Evolutionary conservation across 2,329 filamentous ascomycete species (phyloP), one percentile per base, ranked within the genome.

Genomic region (Epichloe scottii): DNA sequence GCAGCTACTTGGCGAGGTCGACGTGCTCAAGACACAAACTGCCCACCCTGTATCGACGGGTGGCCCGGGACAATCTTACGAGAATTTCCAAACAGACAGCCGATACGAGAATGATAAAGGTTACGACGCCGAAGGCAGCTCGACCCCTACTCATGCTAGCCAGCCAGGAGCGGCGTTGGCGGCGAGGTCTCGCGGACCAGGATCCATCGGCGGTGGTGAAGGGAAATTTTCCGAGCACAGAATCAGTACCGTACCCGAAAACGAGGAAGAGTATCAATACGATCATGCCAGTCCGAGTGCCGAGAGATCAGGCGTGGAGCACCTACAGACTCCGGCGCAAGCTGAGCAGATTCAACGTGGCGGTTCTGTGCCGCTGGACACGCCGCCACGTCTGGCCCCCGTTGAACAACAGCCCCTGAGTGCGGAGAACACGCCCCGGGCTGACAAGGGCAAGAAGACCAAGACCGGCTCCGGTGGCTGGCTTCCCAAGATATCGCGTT

Each of bases 401-500:
- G 70, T 74, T n/a, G 53, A 59, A 14, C 61, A 63, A 19, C 62
- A 64, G 46, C 61, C 66, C 5, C 67, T 77, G 52, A 90, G 87
- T 69, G 83, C 81, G 51, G 89, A 94, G 55, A 87, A 89, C 55
- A 95, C 88, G 0, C 87, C 89, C 11, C 63, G 63, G 40, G 82
- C 79, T 1, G 84, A 88, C 5, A 89, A 87, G 68, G 78, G 80
- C 55, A 87, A 86, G 66, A 96, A 95, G 71, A 87, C 94, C 71
- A 95, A 95, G 66, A 91, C 88, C 1, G 85, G 82, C 52, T 93
- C 89, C 0, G 88, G 87, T 0, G 74, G 78, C 48, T 82, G 81
- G 74, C 86, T 95, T 55, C 89, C 90, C 23, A 96, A 95, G 71
- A 90, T 95, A 55, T 97, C 93, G 5, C 81, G 93, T 42, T 98